Evolutionary conservation across 2,329 filamentous ascomycete species (phyloP), one percentile per base, ranked within the genome.

Genomic region (Aspergillus felis): DNA sequence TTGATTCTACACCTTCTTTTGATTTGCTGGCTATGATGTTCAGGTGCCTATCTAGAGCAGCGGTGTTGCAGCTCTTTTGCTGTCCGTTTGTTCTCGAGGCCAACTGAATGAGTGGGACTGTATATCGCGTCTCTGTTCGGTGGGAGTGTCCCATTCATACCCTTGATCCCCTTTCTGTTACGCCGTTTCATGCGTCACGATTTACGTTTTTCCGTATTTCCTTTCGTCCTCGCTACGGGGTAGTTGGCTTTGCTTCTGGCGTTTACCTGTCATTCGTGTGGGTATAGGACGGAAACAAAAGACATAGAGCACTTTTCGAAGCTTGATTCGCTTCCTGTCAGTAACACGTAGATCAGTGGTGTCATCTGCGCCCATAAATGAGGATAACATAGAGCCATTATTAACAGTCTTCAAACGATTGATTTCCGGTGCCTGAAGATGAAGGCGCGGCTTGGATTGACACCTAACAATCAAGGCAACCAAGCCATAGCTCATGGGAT

Each of bases 171-270:
- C 42, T 47, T 54, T 50, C 51, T 51, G 53, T 50, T 53, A 50
- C 48, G 44, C 44, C 44, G 4, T 47, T 35, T 60, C 54, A 60
- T 55, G 58, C 56, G 48, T 53, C 50, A 60, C 44, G 58, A 60
- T 53, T 60, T 48, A 60, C 52, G 58, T 54, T 55, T 53, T 58
- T 54, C 51, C 28, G 49, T 50, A 28, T 14, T 24, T 24, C 44
- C 6, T 14, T 47, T 24, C 28, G 44, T 27, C 20, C 24, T 24
- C 32, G 32, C 24, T 47, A 25, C 12, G 9, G 22, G 10, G 12
- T 14, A 24, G 6, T 47, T 22, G 24, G 22, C 44, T 24, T 47
- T 47, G 44, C 44, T 47, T 24, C 44, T 47, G 44, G 44, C 25
- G 44, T 47, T 47, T 47, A 24, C 12, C 12, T 47, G 22, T 47